Evolutionary conservation across 805 yeast genomes (phyloP).

Genomic region (Starmerella kuoi): DNA sequence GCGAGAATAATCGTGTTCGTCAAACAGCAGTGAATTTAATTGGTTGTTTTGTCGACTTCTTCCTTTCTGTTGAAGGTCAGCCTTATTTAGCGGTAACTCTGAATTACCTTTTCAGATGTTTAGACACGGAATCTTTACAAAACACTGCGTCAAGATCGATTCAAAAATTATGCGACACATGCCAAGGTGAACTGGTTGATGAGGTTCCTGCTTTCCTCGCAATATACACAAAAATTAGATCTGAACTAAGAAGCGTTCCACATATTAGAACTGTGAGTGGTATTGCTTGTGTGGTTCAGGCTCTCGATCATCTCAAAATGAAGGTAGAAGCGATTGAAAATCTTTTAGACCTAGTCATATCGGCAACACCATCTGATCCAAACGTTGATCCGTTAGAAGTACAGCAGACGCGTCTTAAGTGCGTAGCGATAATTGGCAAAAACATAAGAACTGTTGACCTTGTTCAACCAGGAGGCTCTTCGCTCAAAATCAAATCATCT

Average conservation of each 20-base stretch:
- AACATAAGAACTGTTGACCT: constrained; percentile 38
- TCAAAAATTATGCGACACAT: constrained; percentile 33
- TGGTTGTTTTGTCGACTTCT: constrained; percentile 49
- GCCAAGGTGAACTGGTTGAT: constrained; percentile 21
- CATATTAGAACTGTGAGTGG: constrained; percentile 29
- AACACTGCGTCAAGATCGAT: constrained; percentile 44
- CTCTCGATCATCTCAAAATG: constrained; percentile 19
- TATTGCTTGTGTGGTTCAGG: constrained; percentile 27
- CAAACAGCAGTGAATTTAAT: constrained; percentile 46
- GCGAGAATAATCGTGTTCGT: constrained; percentile 27
- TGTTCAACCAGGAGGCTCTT: background rate
- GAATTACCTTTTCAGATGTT: constrained; percentile 40
- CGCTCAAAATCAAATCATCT: background rate
- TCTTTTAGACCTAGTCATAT: constrained; percentile 9
- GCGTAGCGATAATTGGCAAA: constrained; percentile 59
- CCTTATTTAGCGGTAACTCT: constrained; percentile 40
- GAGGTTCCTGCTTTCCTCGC: constrained; percentile 25
- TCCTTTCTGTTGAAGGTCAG: constrained; percentile 37
- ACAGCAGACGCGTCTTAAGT: constrained; percentile 45
- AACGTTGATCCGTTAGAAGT: constrained; percentile 24
- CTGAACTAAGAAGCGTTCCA: constrained; percentile 18
- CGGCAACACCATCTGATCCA: constrained; percentile 9
- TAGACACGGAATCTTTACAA: constrained; percentile 28
- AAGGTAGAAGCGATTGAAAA: constrained; percentile 26
- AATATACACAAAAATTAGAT: constrained; percentile 23